phyloP scores from a whole-genome alignment of 2,329 filamentous ascomycete species.

The Fusarium veterinarium region DNA sequence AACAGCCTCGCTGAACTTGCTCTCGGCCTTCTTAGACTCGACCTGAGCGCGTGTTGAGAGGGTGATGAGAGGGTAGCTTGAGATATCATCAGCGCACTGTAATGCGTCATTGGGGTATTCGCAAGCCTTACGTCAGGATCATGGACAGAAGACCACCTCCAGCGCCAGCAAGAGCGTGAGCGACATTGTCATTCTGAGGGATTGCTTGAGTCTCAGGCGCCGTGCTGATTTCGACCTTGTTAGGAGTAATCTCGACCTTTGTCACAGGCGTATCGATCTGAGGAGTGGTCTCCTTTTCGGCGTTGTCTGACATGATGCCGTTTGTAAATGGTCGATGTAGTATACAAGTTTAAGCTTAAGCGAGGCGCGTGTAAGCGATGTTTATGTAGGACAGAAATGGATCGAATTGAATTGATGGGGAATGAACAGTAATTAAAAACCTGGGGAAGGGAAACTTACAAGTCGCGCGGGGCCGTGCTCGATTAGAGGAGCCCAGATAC shows the following conservation, averaged over 20 bases:
- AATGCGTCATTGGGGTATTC: constrained; percentile 6
- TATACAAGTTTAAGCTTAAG: constrained; percentile 18
- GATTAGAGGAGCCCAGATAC: constrained; percentile 14
- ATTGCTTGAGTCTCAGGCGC: constrained; percentile 62
- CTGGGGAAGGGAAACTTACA: constrained; percentile 22
- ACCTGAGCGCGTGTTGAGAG: constrained; percentile 97
- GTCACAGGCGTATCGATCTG: constrained; percentile 32
- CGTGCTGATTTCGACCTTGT: constrained; percentile 48
- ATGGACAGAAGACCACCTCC: constrained; percentile 96
- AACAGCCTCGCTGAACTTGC: constrained; percentile 84
- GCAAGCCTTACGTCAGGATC: constrained; percentile 79
- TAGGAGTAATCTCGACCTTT: constrained; percentile 36
- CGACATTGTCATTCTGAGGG: constrained; percentile 95
- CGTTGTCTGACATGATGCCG: constrained; percentile 38
- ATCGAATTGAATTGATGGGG: constrained; percentile 20
- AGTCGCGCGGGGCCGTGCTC: constrained; percentile 33
- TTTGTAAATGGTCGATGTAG: neutral
- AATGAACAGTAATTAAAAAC: constrained; percentile 24
- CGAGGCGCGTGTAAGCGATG: constrained; percentile 14
- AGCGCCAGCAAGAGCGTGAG: constrained; percentile 91
- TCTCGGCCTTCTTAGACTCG: constrained; percentile 92
- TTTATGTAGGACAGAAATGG: neutral
- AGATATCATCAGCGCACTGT: constrained; percentile 23
- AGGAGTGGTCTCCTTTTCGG: constrained; percentile 35
- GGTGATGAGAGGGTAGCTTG: constrained; percentile 93